Base-by-base conservation (phyloP, 179 eudicot genomes). In the Silene noctiflora region DNA sequence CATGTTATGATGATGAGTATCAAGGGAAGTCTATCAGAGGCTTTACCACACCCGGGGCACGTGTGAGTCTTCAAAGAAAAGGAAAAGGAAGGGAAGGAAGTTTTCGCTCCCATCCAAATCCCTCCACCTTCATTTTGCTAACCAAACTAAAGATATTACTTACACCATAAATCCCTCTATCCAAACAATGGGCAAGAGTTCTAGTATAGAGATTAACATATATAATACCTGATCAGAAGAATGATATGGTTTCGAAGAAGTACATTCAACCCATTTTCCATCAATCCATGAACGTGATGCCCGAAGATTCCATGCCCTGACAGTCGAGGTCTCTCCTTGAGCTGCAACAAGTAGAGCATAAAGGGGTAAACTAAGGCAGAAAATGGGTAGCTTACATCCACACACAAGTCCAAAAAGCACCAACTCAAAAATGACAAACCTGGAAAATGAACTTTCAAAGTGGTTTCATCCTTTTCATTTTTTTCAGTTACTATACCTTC, bases 401-500 rank as follows among this genome's bases (percentile, higher is more conserved):
- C 66, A 19, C n/a, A 19, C 22, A 17, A 29, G 46, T 42, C 46
- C 21, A 42, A 16, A 31, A 25, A 21, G 59, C 46, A 77, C 9
- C 29, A 25, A 3, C 66, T 48, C 11, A 11, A 27, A 61, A 60
- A 69, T 61, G 11, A 67, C 58, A 48, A 80, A 96, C 99, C 99
- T 86, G 97, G 93, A 85, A 96, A 94, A 79, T 83, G 85, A 67
- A 94, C 92, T 69, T 86, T 86, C 19, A 91, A 79, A 69, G 91
- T 73, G 17, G 91, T 89, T 73, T 81, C 91, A 72, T 96, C 99
- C 65, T 86, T 87, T 67, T 73, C 88, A 77, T 86, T 83, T 83
- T 84, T 91, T 81, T 94, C 99, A 31, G 87, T 83, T 46, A 96
- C 80, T 59, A 90, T 82, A 81, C 97, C 99, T 82, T 96, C 99